Evolutionary conservation across 306 rosid species (phyloP).

Genomic region (Alnus rubra): DNA sequence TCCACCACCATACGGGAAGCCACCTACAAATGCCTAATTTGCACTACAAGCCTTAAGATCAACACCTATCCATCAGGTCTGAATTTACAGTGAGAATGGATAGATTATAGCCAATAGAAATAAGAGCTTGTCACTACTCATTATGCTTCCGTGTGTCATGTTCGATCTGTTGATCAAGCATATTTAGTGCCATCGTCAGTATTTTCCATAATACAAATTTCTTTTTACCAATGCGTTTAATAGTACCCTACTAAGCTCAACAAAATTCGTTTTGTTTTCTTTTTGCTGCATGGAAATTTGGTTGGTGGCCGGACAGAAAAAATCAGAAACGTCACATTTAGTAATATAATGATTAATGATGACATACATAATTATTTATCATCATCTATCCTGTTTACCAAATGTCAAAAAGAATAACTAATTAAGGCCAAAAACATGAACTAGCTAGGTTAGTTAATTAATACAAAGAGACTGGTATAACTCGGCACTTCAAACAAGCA

Average conservation of each 20-base stretch:
- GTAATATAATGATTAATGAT: neutral
- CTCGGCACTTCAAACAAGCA: too few species aligned
- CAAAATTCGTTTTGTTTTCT: neutral
- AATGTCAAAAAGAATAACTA: neutral
- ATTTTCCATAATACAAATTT: neutral
- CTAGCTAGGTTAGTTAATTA: neutral
- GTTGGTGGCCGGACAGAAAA: neutral
- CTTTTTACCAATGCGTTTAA: neutral
- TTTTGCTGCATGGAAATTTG: neutral
- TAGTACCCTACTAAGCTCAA: neutral
- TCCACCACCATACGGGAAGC: slow-evolving; percentile 4
- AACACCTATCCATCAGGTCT: too few species aligned
- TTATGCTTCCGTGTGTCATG: neutral
- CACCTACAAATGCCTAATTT: neutral
- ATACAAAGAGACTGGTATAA: neutral
- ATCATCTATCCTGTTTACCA: neutral
- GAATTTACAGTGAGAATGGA: too few species aligned
- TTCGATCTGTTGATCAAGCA: neutral
- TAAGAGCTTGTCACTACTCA: neutral
- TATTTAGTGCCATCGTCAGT: too few species aligned
- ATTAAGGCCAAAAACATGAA: neutral
- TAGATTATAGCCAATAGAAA: neutral
- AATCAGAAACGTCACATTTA: neutral
- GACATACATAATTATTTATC: neutral
- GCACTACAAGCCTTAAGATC: neutral